These are phyloP conservation scores for Alternaria triticina DNA, from an alignment of 2,329 filamentous ascomycete species.

Conservation along the genomic window DNA sequence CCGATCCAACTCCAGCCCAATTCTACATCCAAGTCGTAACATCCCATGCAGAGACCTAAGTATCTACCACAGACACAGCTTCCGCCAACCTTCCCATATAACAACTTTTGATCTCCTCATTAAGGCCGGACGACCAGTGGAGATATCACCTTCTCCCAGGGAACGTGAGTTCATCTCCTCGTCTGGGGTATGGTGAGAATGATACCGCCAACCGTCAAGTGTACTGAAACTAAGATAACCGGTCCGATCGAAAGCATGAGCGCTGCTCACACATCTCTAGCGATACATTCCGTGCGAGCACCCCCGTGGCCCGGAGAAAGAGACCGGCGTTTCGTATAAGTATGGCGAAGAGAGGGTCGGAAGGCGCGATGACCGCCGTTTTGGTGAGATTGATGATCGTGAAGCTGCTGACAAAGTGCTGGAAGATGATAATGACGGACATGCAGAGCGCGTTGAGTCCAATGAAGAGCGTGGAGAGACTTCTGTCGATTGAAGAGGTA, in stretches of 20 bases:
- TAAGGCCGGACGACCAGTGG: background rate
- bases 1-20: background rate
- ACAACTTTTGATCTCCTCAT: fast-evolving
- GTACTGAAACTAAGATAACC: conserved; percentile 38
- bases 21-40: background rate
- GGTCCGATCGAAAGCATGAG: conserved; percentile 24
- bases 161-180: too few species aligned
- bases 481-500: conserved; percentile 45
- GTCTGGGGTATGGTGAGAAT: too few species aligned
- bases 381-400: conserved; percentile 8
- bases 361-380: conserved; percentile 38
- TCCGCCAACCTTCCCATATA: fast-evolving
- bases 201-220: conserved; percentile 19
- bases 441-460: conserved; percentile 45
- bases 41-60: fast-evolving
- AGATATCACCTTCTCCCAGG: background rate
- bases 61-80: fast-evolving
- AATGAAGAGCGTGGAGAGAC: conserved; percentile 53
- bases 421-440: background rate
- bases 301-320: conserved; percentile 39
- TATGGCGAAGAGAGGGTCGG: conserved; percentile 42
- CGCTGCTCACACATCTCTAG: conserved; percentile 5
- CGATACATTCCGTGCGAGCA: conserved; percentile 35
- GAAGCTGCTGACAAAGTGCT: conserved; percentile 15
- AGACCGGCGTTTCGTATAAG: conserved; percentile 41